Evolutionary conservation across 192 early-diverging fungal species (phyloP), one percentile per base, ranked within the genome.

Genomic region (Kickxella alabastrina): DNA sequence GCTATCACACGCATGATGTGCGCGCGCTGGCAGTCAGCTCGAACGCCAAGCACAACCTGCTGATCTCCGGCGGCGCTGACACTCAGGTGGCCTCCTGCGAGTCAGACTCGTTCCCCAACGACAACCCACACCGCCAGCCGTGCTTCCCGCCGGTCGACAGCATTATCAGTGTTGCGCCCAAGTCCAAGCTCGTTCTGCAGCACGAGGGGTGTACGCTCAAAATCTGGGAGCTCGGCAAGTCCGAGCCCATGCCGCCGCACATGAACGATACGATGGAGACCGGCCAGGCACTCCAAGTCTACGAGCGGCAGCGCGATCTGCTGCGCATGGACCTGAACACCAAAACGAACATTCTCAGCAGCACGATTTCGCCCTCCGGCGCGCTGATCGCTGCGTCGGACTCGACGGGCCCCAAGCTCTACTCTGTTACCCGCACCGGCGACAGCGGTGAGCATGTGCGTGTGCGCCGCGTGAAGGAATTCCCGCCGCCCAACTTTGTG

Each of bases 1-100:
- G 92, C 47, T 94, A 88, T 71, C 95, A 98, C 67, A 87, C 87
- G 13, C 92, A 98, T 62, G 95, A 98, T 62, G 91, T 98, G 27
- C 84, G 91, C 22, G 87, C 93, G 17, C 51, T 98, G 18, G 85
- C 86, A 2, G 75, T 93, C 26, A 78, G 88, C 59, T 89, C 92
- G 41, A 75, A 72, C 43, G 70, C 82, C 31, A 68, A 75, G 12
- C 69, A 82, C 25, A 84, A 89, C 25, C 64, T 85, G 9, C 59
- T 98, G 32, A 83, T 95, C 31, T 86, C 91, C 34, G 95, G 92
- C 39, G 93, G 93, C 52, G 80, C 85, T 6, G 87, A 91, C 69
- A 80, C 85, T n/a, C 80, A 85, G 37, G 67, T 88, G 35, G 75
- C 86, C n/a, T 72, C 80, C 3, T 82, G 80, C 43, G 60, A 75